phyloP scores from a whole-genome alignment of 1,139 yeast genomes.

The Arxiozyma bovina region DNA sequence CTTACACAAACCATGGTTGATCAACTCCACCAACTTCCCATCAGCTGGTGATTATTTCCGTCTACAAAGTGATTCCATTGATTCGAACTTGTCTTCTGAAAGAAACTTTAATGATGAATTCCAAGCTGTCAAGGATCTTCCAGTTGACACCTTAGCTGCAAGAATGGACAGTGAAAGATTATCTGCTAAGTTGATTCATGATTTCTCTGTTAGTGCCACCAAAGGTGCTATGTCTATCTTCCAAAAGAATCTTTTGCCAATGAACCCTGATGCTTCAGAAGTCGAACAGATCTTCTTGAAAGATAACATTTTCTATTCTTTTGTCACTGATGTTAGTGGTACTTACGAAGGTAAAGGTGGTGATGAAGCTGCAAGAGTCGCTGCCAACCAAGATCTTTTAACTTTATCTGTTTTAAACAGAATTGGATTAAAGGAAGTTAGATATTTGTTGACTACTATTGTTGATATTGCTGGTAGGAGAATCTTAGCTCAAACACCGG shows the following conservation, averaged over 20 bases:
- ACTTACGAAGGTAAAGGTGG: conserved; percentile 64
- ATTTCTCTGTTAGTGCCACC: conserved; percentile 68
- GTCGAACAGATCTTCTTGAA: conserved; percentile 61
- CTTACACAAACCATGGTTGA: conserved; percentile 72
- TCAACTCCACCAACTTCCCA: conserved; percentile 31
- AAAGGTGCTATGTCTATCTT: conserved; percentile 72
- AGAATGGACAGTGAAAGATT: conserved; percentile 70
- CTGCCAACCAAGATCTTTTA: conserved; percentile 69
- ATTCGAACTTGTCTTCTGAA: conserved; percentile 19
- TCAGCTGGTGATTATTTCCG: conserved; percentile 23
- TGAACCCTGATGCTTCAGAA: conserved; percentile 63
- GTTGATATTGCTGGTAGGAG: conserved; percentile 88
- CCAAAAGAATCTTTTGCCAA: conserved; percentile 65
- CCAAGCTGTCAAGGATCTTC: conserved; percentile 71
- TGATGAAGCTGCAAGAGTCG: conserved; percentile 76
- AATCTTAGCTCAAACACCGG: conserved; percentile 87
- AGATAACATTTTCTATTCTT: conserved; percentile 81
- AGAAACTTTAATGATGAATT: conserved; percentile 90
- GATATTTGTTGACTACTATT: conserved; percentile 67
- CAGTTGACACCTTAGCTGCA: conserved; percentile 49
- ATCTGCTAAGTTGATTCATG: conserved; percentile 62
- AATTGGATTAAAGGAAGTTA: conserved; percentile 55
- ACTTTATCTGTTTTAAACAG: conserved; percentile 63
- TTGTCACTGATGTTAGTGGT: conserved; percentile 66
- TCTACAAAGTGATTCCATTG: conserved; percentile 22